These are phyloP conservation scores for barley (Hordeum vulgare) DNA, from an alignment of 176 grass and related monocot genomes.

Conservation along the genomic window DNA sequence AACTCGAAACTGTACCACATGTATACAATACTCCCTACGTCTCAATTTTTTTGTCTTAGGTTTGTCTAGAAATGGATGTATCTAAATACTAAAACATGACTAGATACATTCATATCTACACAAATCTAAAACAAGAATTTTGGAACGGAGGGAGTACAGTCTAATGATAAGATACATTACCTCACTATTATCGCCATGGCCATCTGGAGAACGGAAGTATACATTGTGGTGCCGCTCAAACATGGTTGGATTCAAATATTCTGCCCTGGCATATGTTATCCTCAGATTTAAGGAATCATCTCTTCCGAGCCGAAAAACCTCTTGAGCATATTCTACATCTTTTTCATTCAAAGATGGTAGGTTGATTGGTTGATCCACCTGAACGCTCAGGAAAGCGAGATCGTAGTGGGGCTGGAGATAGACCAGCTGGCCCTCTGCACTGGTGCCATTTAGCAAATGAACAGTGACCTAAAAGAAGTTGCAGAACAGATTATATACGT, in stretches of 20 bases:
- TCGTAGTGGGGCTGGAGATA: conserved; percentile 19
- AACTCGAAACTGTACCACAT: background rate
- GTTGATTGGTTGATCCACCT: background rate
- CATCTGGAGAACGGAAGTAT: background rate
- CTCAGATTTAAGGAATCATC: background rate
- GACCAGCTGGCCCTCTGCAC: background rate
- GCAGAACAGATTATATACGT: background rate
- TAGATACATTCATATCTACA: too few species aligned
- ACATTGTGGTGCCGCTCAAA: background rate
- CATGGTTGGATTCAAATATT: background rate
- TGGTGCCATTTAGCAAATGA: background rate
- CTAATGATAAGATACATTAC: too few species aligned
- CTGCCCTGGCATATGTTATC: background rate
- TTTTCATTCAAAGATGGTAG: background rate
- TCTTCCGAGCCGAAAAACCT: background rate
- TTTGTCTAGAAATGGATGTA: too few species aligned
- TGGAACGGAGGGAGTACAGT: too few species aligned
- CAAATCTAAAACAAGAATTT: too few species aligned
- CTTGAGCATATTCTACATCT: background rate
- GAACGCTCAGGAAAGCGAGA: background rate
- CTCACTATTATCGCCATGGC: background rate
- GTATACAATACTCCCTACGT: background rate
- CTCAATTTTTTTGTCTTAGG: too few species aligned
- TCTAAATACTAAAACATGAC: too few species aligned
- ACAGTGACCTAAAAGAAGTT: background rate